Conservation (phyloP, 305 asterid species). For the Lippia alba region DNA sequence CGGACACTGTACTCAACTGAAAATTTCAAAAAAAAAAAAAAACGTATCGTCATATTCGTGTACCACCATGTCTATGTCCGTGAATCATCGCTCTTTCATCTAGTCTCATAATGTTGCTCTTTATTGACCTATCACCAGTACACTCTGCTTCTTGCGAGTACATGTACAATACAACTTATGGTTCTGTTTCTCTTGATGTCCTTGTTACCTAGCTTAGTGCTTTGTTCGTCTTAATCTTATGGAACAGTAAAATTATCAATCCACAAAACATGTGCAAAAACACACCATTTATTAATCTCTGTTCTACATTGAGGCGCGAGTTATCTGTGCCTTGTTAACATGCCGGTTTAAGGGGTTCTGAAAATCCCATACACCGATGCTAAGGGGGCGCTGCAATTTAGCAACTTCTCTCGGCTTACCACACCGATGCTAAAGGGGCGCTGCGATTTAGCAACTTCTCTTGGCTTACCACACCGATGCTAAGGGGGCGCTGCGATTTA, state of each 20-base stretch:
- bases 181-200: background rate
- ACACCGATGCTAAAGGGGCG: too few species aligned
- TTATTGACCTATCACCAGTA: background rate
- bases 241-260: background rate
- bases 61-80: too few species aligned
- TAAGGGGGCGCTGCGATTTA: too few species aligned
- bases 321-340: constrained; percentile 3
- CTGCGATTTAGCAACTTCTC: too few species aligned
- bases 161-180: background rate
- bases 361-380: constrained; percentile 63
- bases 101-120: too few species aligned
- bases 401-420: too few species aligned
- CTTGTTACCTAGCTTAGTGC: background rate
- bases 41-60: too few species aligned
- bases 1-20: too few species aligned
- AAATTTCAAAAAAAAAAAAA: too few species aligned
- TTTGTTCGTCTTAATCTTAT: background rate
- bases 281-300: background rate
- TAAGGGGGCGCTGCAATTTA: constrained; percentile 74
- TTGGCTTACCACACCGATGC: too few species aligned
- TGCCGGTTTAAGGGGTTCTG: constrained; percentile 65
- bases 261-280: background rate
- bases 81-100: too few species aligned
- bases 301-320: background rate
- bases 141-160: background rate